Base-by-base conservation (phyloP, 106 monocot species). In the Dendrobium nobile region DNA sequence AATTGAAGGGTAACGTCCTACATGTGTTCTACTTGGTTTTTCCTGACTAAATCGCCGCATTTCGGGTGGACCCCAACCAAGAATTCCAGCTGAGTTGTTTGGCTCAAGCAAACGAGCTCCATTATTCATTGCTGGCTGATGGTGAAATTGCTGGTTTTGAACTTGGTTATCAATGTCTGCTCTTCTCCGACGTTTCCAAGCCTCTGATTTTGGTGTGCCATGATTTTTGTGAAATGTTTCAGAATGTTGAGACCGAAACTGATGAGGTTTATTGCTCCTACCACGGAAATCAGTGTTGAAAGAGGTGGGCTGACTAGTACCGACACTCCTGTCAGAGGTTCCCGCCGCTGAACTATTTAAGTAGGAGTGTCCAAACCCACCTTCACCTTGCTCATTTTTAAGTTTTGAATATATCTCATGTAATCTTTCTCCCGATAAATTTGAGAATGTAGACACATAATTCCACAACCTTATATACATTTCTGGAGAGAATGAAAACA, bases 151-250 rank as follows among this genome's bases (percentile, higher is more conserved):
- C 33, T 84, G 89, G 8, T 16, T 48, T 24, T 37, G 58, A 27
- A 78, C 47, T 20, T 81, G 85, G 74, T 72, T 65, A 82, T 91
- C 84, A 13, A 44, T 18, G 54, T 85, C 88, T 17, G 83, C 41
- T 88, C 95, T 95, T 83, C 91, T 84, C 26, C 99, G 83, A 4
- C 95, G 95, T 76, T 99, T 99, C 99, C 99, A 99, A n/a, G 90
- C 89, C 80, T 91, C 99, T 2, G 91, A 89, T 27, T 87, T 89
- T 73, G 87, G 86, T 45, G 87, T 54, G 15, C 43, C 59, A 27
- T 92, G 88, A 77, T 84, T 88, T 55, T 81, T 87, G 41, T 83
- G 76, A 61, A 84, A 85, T 40, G 80, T 5, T 20, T 91, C 91
- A 20, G 84, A 73, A 64, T 73, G 58, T 81, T 88, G 80, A 7